A percentile compares a stretch with the other conserved stretches of the same genome.
phyloP scores from a whole-genome alignment of 768 basidiomycete species.

The Neoboletus magnificus region DNA sequence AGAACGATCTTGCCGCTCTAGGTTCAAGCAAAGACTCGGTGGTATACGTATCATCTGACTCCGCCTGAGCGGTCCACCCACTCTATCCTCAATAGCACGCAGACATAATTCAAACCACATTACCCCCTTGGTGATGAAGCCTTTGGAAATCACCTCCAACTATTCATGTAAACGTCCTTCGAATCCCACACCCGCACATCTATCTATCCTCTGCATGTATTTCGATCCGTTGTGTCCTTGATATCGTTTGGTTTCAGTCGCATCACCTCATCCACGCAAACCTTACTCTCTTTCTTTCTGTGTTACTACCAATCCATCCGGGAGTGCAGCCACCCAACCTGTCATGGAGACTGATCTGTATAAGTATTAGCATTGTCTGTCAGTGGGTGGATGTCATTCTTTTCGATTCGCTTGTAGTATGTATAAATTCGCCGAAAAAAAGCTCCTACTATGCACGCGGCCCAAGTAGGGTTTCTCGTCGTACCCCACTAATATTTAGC shows the following conservation, averaged over 20 bases:
- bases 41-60: slow-evolving; percentile 2
- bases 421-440: too few relatives aligned
- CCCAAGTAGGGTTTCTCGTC: neutral
- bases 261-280: neutral
- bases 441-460: neutral
- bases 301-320: neutral
- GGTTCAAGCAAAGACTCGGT: neutral
- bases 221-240: neutral
- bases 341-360: neutral
- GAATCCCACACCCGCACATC: neutral
- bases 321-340: neutral
- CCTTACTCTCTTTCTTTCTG: neutral
- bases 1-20: neutral
- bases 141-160: neutral
- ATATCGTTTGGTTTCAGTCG: slow-evolving; percentile 1
- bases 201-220: neutral
- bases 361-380: slow-evolving; percentile 1
- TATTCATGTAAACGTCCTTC: neutral
- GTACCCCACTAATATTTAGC: too few relatives aligned
- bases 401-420: slow-evolving; percentile 6
- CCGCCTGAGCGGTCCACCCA: neutral
- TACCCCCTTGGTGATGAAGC: slow-evolving; percentile 11
- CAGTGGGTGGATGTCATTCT: neutral
- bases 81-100: neutral
- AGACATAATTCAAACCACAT: slow-evolving; percentile 1